phyloP scores from a whole-genome alignment of 495 filamentous ascomycete genomes.

The Pseudoneurospora amorphoporcata region DNA sequence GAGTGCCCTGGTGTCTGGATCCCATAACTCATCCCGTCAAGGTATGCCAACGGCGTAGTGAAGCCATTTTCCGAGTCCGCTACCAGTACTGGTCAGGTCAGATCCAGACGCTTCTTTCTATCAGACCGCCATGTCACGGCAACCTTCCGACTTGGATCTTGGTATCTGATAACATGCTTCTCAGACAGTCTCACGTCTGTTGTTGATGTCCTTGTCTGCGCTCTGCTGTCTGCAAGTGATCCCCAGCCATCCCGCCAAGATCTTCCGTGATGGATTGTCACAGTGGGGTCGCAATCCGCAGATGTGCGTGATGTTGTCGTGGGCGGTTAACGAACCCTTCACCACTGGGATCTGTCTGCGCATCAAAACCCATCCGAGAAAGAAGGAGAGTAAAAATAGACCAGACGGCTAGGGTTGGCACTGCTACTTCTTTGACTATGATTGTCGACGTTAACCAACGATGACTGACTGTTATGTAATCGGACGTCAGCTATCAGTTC shows the following conservation, averaged over 20 bases:
- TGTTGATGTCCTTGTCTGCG: background rate
- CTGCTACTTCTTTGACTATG: background rate
- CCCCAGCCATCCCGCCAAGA: background rate
- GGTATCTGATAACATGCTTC: background rate
- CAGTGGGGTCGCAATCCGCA: background rate
- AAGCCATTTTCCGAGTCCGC: background rate
- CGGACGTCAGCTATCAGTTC: background rate
- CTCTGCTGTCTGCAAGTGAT: background rate
- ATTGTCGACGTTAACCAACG: background rate
- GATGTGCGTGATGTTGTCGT: background rate
- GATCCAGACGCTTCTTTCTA: background rate
- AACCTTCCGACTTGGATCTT: background rate
- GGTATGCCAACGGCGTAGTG: background rate
- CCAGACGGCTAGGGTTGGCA: background rate
- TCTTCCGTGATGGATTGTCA: background rate
- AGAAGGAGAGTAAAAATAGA: background rate
- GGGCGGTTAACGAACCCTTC: background rate
- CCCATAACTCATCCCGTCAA: background rate
- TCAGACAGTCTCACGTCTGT: background rate
- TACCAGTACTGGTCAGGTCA: background rate
- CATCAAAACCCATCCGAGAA: background rate
- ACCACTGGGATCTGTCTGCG: background rate
- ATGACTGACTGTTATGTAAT: background rate
- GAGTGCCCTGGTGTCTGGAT: background rate
- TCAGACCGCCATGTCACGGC: background rate